These are phyloP conservation scores for Coemansia erecta DNA, from an alignment of 192 early-diverging fungal species.

Conservation along the genomic window DNA sequence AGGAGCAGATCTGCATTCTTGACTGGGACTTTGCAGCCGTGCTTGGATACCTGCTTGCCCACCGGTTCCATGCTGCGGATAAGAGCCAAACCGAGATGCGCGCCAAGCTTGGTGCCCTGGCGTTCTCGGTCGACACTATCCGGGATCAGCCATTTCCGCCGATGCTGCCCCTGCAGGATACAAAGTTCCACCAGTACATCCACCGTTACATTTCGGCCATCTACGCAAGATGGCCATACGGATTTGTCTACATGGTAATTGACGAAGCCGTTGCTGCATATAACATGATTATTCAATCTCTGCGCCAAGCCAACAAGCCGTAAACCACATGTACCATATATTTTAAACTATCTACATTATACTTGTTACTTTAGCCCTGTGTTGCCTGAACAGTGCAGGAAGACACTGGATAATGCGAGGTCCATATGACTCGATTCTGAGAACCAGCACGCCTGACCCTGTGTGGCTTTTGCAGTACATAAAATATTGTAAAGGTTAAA, in stretches of 20 bases:
- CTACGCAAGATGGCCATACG: slow-evolving; percentile 37
- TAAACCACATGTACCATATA: too few species aligned
- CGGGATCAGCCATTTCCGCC: slow-evolving; percentile 35
- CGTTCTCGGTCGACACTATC: slow-evolving; percentile 25
- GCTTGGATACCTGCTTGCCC: slow-evolving; percentile 33
- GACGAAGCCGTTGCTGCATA: slow-evolving; percentile 43
- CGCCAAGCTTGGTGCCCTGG: slow-evolving; percentile 27
- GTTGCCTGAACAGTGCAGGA: too few species aligned
- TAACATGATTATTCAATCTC: slow-evolving; percentile 35
- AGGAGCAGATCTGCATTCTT: slow-evolving; percentile 27
- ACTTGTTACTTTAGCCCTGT: too few species aligned
- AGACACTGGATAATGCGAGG: too few species aligned
- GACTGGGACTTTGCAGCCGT: slow-evolving; percentile 53
- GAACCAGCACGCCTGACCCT: too few species aligned
- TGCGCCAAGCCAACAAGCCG: slow-evolving; percentile 3
- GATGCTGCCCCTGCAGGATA: slow-evolving; percentile 28
- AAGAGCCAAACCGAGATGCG: slow-evolving; percentile 17
- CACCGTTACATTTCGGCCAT: slow-evolving; percentile 17
- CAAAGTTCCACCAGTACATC: slow-evolving; percentile 31
- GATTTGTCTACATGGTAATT: slow-evolving; percentile 49
- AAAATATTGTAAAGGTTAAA: too few species aligned
- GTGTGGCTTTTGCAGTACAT: too few species aligned
- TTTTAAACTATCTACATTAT: too few species aligned
- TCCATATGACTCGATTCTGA: too few species aligned
- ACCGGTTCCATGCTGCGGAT: slow-evolving; percentile 22